A percentile compares a stretch with the other conserved stretches of the same genome.
These are phyloP conservation scores for Phytophthora multivora DNA, from an alignment of 352 stramenopile genomes.

Conservation along the genomic window DNA sequence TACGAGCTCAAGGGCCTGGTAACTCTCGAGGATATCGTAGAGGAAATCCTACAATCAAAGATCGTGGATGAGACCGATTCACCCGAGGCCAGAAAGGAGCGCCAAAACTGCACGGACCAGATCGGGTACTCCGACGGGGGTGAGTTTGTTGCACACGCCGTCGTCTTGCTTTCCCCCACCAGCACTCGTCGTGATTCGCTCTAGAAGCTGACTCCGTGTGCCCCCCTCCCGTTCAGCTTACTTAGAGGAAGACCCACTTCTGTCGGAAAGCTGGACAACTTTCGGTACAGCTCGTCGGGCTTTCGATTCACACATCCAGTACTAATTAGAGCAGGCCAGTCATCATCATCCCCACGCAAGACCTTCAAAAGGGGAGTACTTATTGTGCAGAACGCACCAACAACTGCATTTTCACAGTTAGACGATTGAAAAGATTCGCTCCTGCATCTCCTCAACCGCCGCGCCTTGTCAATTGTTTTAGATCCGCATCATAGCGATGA, in stretches of 20 bases:
- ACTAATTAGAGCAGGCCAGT: constrained; percentile 8
- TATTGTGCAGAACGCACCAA: background rate
- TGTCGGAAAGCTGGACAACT: constrained; percentile 10
- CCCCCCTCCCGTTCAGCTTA: constrained; percentile 13
- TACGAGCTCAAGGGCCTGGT: constrained; percentile 98
- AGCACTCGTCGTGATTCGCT: constrained; percentile 23
- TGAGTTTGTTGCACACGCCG: constrained; percentile 30
- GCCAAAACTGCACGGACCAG: constrained; percentile 55
- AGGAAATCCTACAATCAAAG: constrained; percentile 97
- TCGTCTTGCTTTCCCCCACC: constrained; percentile 19
- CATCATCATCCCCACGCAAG: background rate
- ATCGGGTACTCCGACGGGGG: constrained; percentile 63
- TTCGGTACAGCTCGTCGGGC: constrained; percentile 19
- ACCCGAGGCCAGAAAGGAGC: constrained; percentile 43
- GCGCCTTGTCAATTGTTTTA: constrained; percentile 20
- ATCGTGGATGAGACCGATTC: constrained; percentile 96
- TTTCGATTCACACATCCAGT: constrained; percentile 1
- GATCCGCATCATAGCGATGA: constrained; percentile 14
- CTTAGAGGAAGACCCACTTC: constrained; percentile 30
- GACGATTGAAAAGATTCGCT: background rate
- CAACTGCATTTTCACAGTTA: constrained; percentile 19
- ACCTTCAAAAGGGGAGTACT: background rate
- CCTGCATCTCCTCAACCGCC: constrained; percentile 9
- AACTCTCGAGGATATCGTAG: constrained; percentile 98
- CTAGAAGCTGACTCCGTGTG: constrained; percentile 24